Evolutionary conservation across 2,329 filamentous ascomycete genomes (phyloP), one percentile per base, ranked within the genome.

Genomic region (Leptographium lundbergii): DNA sequence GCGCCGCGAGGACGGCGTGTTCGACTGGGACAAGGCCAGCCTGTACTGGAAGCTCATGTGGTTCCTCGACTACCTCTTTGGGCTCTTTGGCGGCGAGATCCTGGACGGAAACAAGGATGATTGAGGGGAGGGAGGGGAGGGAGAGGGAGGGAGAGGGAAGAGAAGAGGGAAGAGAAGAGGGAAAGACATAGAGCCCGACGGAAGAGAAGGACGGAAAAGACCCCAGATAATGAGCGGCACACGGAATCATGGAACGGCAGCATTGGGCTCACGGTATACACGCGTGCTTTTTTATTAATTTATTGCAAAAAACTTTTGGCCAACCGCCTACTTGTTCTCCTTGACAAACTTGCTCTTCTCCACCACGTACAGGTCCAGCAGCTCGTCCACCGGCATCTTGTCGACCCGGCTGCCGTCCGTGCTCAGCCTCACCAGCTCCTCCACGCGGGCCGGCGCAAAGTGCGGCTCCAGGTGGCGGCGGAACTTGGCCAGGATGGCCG

Each of bases 401-500:
- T 96, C 89, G 59, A 97, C 76, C 73, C 80, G 84, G 73, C 85
- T 81, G 61, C 79, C 75, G 71, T 96, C 84, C 73, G 86, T 82
- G 66, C 88, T 88, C 57, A 97, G 77, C 65, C 89, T 81, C 57
- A 96, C 81, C 58, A 99, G 80, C 76, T 94, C 80, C 75, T 92
- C 82, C 57, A 96, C 89, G 69, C 86, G 85, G 55, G 80, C 78
- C 70, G 88, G 80, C 62, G 83, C 77, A 74, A 88, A 95, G 77
- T 96, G 92, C 58, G 88, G 88, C 67, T 81, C 82, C 57, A 97
- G 77, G 75, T 99, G 94, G 71, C 89, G 86, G 85, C 91, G 87
- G 79, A 90, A 99, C 81, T 99, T 99, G 73, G 84, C 85, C 67
- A 97, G 77, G 67, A 99, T 96, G 75, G 95, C 89, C 61, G 94